Percentiles rank a stretch among this genome's conserved stretches.
Conservation (phyloP, 2,329 filamentous ascomycete genomes). For the Verticillium dahliae region DNA sequence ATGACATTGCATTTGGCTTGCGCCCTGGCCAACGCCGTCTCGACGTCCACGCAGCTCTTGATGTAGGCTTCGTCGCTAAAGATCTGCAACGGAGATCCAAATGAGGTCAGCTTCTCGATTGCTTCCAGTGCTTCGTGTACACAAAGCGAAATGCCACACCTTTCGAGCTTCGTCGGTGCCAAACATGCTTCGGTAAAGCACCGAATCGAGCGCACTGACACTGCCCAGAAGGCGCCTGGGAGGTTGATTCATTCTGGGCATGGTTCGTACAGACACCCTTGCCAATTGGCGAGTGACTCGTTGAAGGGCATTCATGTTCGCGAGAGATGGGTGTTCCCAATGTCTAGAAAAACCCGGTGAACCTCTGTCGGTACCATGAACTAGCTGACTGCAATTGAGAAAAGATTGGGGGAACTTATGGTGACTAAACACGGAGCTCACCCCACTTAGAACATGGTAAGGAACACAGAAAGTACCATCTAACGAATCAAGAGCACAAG, state of each 20-base stretch:
- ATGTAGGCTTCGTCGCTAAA: conserved; percentile 45
- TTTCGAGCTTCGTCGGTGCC: conserved; percentile 44
- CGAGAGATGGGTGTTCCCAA: no score
- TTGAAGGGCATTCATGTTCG: no score
- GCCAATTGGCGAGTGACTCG: no score
- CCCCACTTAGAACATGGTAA: no score
- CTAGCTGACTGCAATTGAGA: no score
- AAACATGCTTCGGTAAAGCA: conserved; percentile 43
- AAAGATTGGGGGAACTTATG: no score
- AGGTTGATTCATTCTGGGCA: neutral
- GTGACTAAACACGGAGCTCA: no score
- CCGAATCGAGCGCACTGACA: conserved; percentile 34
- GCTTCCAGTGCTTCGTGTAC: neutral
- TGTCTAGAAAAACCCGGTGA: no score
- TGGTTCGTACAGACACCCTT: neutral
- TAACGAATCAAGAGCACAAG: no score
- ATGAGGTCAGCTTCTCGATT: no score
- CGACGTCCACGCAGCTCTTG: conserved; percentile 39
- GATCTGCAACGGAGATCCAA: conserved; percentile 13
- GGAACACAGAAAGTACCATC: no score
- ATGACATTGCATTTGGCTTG: conserved; percentile 41
- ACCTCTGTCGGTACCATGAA: no score
- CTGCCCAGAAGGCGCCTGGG: neutral
- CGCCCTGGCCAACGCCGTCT: conserved; percentile 43
- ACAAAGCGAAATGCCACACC: conserved; percentile 13